Evolutionary conservation across 441 rosid genomes (phyloP).

Genomic region (Biscutella laevigata): DNA sequence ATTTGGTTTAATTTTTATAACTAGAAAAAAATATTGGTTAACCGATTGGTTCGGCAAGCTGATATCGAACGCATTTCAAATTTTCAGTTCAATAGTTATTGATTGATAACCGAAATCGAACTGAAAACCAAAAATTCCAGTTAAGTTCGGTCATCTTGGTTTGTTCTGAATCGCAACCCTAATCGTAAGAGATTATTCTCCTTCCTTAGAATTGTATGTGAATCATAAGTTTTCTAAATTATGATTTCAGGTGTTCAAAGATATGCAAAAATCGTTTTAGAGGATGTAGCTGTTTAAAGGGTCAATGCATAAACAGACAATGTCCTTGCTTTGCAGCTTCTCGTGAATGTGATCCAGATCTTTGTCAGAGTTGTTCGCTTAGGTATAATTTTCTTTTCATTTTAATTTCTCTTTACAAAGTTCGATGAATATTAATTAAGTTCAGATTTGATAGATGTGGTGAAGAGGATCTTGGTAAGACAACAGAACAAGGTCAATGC

Average conservation of each 20-base stretch:
- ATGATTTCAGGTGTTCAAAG: slow-evolving; percentile 77
- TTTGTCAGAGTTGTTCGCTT: slow-evolving; percentile 76
- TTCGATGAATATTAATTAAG: not conserved
- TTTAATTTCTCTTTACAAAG: not conserved
- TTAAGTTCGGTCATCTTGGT: too few species aligned
- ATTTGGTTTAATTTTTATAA: too few species aligned
- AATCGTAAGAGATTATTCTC: too few species aligned
- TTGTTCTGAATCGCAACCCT: too few species aligned
- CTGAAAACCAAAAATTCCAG: too few species aligned
- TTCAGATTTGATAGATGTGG: slow-evolving; percentile 48
- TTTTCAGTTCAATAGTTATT: too few species aligned
- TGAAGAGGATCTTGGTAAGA: slow-evolving; percentile 65
- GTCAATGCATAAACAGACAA: slow-evolving; percentile 81
- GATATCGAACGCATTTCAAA: too few species aligned
- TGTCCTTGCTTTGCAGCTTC: slow-evolving; percentile 88
- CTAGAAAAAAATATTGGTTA: too few species aligned
- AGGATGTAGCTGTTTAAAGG: slow-evolving; percentile 88
- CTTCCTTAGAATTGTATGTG: too few species aligned
- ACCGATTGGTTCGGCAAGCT: too few species aligned
- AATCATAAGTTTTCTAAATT: too few species aligned
- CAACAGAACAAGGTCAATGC: slow-evolving; percentile 68
- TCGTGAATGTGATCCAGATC: slow-evolving; percentile 96
- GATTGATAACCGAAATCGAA: too few species aligned
- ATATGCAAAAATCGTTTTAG: slow-evolving; percentile 79
- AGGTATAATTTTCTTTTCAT: slow-evolving; percentile 15